These are phyloP conservation scores for Dentipellis fragilis DNA, from an alignment of 768 basidiomycete genomes.

Conservation along the genomic window DNA sequence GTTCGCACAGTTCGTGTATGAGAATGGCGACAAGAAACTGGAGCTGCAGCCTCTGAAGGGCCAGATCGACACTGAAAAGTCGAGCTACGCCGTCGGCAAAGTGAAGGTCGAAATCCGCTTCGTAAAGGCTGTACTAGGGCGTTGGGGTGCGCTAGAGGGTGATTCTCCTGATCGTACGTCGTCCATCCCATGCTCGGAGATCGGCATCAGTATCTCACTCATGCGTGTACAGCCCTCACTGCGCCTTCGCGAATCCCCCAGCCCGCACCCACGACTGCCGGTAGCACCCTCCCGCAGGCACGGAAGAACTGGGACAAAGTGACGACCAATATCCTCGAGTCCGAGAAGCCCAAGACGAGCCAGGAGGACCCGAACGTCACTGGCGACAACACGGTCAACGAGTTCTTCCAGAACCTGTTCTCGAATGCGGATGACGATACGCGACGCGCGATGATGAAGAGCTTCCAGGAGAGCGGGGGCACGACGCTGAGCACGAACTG, in stretches of 20 bases:
- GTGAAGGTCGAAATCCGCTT: conserved; percentile 86
- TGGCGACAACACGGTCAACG: conserved; percentile 78
- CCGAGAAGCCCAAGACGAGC: conserved; percentile 58
- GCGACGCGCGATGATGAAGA: conserved; percentile 95
- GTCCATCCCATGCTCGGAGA: background rate
- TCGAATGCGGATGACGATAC: conserved; percentile 88
- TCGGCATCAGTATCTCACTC: background rate
- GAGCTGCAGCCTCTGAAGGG: conserved; percentile 74
- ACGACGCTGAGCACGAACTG: conserved; percentile 95
- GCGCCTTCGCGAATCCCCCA: conserved; percentile 10
- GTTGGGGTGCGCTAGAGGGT: conserved; percentile 72
- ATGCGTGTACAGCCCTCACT: conserved; percentile 18
- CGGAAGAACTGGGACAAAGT: conserved; percentile 89
- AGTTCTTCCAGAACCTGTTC: conserved; percentile 89
- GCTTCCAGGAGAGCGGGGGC: conserved; percentile 89
- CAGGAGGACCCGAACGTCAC: conserved; percentile 85
- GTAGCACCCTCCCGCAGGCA: conserved; percentile 29
- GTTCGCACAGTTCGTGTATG: conserved; percentile 42
- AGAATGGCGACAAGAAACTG: conserved; percentile 61
- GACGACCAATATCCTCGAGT: conserved; percentile 51
- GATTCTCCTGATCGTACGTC: conserved; percentile 67
- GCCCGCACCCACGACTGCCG: conserved; percentile 20
- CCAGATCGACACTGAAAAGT: conserved; percentile 57
- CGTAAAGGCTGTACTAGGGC: conserved; percentile 49
- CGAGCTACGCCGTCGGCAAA: conserved; percentile 62